Evolutionary conservation across 768 basidiomycete genomes (phyloP).

Genomic region (Harrya chromipes): DNA sequence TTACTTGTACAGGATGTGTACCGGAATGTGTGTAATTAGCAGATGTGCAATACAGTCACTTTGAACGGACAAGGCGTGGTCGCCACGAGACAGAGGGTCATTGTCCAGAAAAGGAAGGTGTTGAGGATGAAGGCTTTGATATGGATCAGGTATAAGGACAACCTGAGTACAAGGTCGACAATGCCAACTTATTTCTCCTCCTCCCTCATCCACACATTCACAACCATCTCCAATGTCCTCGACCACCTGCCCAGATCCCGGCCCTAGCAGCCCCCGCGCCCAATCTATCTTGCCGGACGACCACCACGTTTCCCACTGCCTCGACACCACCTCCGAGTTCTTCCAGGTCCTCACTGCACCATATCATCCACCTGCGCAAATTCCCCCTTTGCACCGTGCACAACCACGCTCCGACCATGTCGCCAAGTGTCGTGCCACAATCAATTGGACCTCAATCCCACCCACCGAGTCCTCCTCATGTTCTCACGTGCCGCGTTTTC

Average conservation of each 20-base stretch:
- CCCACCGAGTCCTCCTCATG: neutral
- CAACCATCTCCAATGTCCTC: constrained; percentile 9
- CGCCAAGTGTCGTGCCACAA: constrained; percentile 24
- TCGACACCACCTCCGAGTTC: constrained; percentile 29
- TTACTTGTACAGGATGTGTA: constrained; percentile 17
- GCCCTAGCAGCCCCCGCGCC: constrained; percentile 15
- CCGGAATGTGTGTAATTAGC: constrained; percentile 2
- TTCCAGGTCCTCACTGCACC: constrained; percentile 29
- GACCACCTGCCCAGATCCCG: constrained; percentile 1
- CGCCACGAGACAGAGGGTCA: constrained; percentile 10
- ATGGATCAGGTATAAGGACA: constrained; percentile 24
- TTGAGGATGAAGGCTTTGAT: constrained; percentile 34
- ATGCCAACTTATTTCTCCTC: constrained; percentile 14
- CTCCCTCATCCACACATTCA: neutral
- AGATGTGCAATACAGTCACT: constrained; percentile 6
- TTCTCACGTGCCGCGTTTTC: neutral
- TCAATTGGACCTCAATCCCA: constrained; percentile 23
- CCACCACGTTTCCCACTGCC: constrained; percentile 9
- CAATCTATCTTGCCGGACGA: constrained; percentile 10
- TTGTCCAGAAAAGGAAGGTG: constrained; percentile 35
- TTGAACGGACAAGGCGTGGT: constrained; percentile 21
- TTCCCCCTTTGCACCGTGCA: constrained; percentile 6
- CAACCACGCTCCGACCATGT: constrained; percentile 18
- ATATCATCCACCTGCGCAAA: constrained; percentile 11
- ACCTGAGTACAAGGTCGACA: constrained; percentile 11